Percentiles rank a stretch among this genome's conserved stretches.
These are phyloP conservation scores for Trichopus zeylanicus DNA, from an alignment of 116 monocot species.

Conservation along the genomic window DNA sequence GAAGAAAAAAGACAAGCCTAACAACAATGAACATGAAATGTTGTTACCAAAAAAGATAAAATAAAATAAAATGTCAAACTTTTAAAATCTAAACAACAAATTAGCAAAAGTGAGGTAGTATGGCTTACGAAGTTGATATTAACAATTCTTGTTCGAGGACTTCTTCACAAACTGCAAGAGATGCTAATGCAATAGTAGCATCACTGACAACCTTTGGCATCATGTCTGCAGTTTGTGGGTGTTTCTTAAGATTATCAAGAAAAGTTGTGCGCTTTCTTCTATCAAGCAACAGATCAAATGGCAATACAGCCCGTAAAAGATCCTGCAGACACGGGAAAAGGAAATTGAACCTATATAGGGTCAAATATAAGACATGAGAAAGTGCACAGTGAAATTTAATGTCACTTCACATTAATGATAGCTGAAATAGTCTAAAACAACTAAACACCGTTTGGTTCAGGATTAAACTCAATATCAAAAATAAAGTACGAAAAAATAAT, in stretches of 20 bases:
- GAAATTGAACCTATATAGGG: background rate
- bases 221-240: constrained; percentile 18
- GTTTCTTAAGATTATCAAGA: constrained; percentile 40
- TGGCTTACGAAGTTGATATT: constrained; percentile 87
- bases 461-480: too few species aligned
- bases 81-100: constrained; percentile 3
- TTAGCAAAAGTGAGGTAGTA: background rate
- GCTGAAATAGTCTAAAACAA: too few species aligned
- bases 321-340: constrained; percentile 37
- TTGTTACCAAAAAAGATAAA: too few species aligned
- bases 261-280: constrained; percentile 59
- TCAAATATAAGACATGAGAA: background rate
- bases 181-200: constrained; percentile 74
- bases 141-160: constrained; percentile 75
- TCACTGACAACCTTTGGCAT: constrained; percentile 58
- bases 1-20: background rate
- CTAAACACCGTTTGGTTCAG: too few species aligned
- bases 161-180: constrained; percentile 83
- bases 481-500: too few species aligned
- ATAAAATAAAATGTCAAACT: background rate
- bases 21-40: background rate
- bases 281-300: constrained; percentile 93
- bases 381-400: background rate
- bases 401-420: background rate
- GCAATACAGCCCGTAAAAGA: constrained; percentile 80